Evolutionary conservation across 345 rosid genomes (phyloP), one percentile per base, ranked within the genome.

Genomic region (Nasturtium officinale): DNA sequence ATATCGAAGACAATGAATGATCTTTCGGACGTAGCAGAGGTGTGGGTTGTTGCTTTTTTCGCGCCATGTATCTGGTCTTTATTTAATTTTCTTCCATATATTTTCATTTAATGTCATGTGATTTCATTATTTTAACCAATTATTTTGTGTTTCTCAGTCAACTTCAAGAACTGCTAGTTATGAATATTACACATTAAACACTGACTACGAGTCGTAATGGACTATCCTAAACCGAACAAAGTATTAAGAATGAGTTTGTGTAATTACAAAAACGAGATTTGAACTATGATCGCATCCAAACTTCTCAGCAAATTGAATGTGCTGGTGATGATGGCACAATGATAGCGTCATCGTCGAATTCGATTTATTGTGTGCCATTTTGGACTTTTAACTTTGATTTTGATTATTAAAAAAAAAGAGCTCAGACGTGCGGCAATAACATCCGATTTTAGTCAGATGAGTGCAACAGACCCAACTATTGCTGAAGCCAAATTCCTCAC

Each of bases 21-120:
- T n/a, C n/a, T n/a, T n/a, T n/a, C n/a, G n/a, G n/a, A n/a, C 79
- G 75, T 76, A 70, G 75, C 75, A 69, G 23, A 68, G 42, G 52
- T 54, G 64, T 76, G 79, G 69, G 65, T 76, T 16, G 70, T 53
- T 75, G 59, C 79, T 12, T 15, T 61, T 76, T 76, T 61, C 79
- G 75, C 79, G 75, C 74, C 75, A 68, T 45, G 58, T n/a, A 76
- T 76, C 59, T 69, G 64, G 58, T 60, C 23, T 21, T 43, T 3
- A 20, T 65, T 57, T 66, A 28, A 18, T 51, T 37, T 60, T 59
- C 52, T 50, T 47, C 12, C 29, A 3, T 29, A 38, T 72, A 43
- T 40, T 5, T 9, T 51, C 63, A 73, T 75, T 75, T 60, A 32
- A 61, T 67, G 48, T 68, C 69, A 75, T 68, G 69, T 75, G 79